Conservation (phyloP, 73 alveolate species). For the Uronychia setigera region DNA sequence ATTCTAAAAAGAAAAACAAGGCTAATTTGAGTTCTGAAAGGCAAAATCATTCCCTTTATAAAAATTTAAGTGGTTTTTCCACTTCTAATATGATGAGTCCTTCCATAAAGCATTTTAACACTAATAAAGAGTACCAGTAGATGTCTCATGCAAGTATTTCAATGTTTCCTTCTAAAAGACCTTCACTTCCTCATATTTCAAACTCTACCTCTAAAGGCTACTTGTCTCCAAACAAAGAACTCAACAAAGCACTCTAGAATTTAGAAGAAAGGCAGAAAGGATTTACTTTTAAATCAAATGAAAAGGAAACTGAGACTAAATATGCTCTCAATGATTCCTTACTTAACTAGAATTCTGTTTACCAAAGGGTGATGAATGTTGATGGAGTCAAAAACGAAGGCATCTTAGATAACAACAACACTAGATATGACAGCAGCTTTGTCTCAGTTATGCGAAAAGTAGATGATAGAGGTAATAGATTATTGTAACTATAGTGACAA, state of each 20-base stretch:
- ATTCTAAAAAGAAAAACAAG: not conserved
- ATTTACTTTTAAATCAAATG: too few species aligned
- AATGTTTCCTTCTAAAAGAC: not conserved
- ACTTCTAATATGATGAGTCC: too few species aligned
- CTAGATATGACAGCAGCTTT: not conserved
- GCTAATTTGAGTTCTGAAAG: not conserved
- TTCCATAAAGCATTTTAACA: not conserved
- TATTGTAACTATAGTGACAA: not conserved
- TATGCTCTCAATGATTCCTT: too few species aligned
- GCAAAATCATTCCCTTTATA: too few species aligned
- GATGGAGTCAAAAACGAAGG: not conserved
- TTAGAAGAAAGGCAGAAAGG: too few species aligned
- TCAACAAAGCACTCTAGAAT: too few species aligned
- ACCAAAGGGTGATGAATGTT: not conserved
- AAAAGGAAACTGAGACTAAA: too few species aligned
- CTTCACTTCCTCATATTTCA: not conserved
- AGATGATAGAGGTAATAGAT: not conserved
- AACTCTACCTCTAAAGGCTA: not conserved
- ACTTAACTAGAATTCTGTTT: too few species aligned
- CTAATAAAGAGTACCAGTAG: not conserved
- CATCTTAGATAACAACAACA: not conserved
- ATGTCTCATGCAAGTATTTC: not conserved
- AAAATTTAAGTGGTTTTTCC: too few species aligned
- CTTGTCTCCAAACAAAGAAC: not conserved
- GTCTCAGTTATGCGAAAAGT: not conserved